Conservation (phyloP, 1,139 yeast genomes). For the Yamadazyma blattariae region DNA sequence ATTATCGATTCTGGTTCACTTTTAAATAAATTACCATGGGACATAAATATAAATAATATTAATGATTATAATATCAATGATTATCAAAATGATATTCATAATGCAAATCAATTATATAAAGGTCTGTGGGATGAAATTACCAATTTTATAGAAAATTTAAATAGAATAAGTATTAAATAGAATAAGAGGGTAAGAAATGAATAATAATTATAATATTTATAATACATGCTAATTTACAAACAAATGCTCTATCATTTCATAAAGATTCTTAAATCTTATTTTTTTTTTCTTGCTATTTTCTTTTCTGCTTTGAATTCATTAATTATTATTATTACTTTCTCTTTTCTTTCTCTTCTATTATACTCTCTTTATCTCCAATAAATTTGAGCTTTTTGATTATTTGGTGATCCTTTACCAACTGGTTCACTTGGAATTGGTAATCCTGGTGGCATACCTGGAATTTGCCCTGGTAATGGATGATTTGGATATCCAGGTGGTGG, state of each 20-base stretch:
- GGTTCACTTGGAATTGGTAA: too few species aligned
- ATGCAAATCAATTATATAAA: conserved; percentile 7
- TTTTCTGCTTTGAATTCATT: too few species aligned
- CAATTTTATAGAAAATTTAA: not conserved
- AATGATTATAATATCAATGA: not conserved
- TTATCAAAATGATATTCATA: not conserved
- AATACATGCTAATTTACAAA: not conserved
- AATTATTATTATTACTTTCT: too few species aligned
- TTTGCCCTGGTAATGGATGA: too few species aligned
- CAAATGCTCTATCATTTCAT: not conserved
- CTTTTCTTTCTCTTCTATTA: too few species aligned
- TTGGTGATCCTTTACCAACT: not conserved
- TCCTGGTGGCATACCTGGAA: too few species aligned
- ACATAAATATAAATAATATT: not conserved
- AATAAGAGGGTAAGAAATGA: too few species aligned
- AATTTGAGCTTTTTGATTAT: not conserved
- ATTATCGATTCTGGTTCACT: conserved; percentile 36
- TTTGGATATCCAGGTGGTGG: too few species aligned
- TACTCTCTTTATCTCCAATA: conserved; percentile 2
- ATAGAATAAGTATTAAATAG: too few species aligned
- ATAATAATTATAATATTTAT: not conserved
- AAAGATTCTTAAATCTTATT: too few species aligned
- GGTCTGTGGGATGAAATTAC: conserved; percentile 14
- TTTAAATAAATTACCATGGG: conserved; percentile 13
- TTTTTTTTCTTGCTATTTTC: too few species aligned